Conservation (phyloP, 768 basidiomycete genomes). For the Exidia glandulosa region DNA sequence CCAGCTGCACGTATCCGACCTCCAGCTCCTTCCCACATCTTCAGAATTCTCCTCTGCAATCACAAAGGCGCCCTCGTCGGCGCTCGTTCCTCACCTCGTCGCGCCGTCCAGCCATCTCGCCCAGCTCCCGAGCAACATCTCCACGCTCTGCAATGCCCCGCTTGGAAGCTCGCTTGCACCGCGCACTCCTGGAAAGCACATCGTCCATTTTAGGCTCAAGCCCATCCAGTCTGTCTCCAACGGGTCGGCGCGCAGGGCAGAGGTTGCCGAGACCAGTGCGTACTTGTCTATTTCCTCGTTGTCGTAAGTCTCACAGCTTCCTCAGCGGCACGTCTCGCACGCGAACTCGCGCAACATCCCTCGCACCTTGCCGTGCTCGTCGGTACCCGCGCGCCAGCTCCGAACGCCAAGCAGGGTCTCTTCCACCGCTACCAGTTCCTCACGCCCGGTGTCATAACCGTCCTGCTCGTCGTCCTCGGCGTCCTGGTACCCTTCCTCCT, state of each 20-base stretch:
- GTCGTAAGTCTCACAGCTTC: slow-evolving; percentile 19
- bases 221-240: not conserved
- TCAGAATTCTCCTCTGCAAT: slow-evolving; percentile 40
- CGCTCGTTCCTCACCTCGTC: slow-evolving; percentile 53
- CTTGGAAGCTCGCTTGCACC: not conserved
- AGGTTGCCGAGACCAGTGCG: not conserved
- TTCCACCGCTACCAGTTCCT: slow-evolving; percentile 67
- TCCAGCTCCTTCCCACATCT: slow-evolving; percentile 45
- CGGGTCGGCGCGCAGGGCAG: not conserved
- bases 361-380: slow-evolving; percentile 15
- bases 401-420: slow-evolving; percentile 43
- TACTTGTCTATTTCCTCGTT: not conserved
- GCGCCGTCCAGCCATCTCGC: slow-evolving; percentile 17
- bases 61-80: slow-evolving; percentile 37
- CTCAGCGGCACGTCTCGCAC: not conserved
- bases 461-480: slow-evolving; percentile 54
- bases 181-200: slow-evolving; percentile 8
- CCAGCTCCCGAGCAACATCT: slow-evolving; percentile 32
- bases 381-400: slow-evolving; percentile 17
- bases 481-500: slow-evolving; percentile 49
- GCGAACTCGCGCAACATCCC: slow-evolving; percentile 22
- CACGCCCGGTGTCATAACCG: slow-evolving; percentile 60
- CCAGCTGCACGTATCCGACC: slow-evolving; percentile 69
- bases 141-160: slow-evolving; percentile 40
- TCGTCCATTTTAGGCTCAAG: slow-evolving; percentile 25